Conservation (phyloP, 2,329 filamentous ascomycete species). For the Stachybotrys echinatus region DNA sequence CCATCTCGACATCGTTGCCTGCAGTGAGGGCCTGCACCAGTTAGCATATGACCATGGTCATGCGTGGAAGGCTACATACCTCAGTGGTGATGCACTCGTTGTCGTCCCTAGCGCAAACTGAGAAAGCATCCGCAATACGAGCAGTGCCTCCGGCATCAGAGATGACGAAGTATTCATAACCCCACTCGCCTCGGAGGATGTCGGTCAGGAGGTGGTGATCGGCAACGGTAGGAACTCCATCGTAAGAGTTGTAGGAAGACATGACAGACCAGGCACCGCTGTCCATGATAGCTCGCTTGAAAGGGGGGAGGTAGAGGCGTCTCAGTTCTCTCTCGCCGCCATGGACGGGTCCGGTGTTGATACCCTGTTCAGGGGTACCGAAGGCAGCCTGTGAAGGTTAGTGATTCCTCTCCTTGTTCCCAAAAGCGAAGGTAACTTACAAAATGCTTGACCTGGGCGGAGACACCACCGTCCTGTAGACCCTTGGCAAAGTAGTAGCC, state of each 20-base stretch:
- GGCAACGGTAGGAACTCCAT: constrained; percentile 63
- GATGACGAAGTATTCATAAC: constrained; percentile 62
- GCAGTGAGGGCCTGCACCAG: constrained; percentile 52
- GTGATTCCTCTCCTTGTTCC: neutral
- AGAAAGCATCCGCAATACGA: constrained; percentile 58
- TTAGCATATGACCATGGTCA: constrained; percentile 1
- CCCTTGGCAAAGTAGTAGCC: constrained; percentile 53
- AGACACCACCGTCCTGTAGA: constrained; percentile 60
- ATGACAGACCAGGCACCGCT: constrained; percentile 64
- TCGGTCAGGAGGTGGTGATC: constrained; percentile 62
- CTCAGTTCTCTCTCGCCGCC: constrained; percentile 49
- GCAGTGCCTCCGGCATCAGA: constrained; percentile 66
- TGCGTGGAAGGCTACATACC: constrained; percentile 20
- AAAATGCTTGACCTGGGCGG: constrained; percentile 72
- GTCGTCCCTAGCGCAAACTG: constrained; percentile 56
- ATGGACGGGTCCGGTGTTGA: constrained; percentile 60
- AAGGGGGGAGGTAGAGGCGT: constrained; percentile 52
- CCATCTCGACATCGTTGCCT: constrained; percentile 72
- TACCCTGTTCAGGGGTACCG: constrained; percentile 63
- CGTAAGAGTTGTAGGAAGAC: constrained; percentile 71
- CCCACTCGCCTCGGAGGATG: constrained; percentile 67
- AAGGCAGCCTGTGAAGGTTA: constrained; percentile 44
- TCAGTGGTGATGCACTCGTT: constrained; percentile 59
- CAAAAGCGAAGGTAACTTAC: constrained; percentile 23
- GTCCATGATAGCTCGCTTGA: constrained; percentile 67